Conservation (phyloP, 805 yeast species). For the Grigorovia jiainica region DNA sequence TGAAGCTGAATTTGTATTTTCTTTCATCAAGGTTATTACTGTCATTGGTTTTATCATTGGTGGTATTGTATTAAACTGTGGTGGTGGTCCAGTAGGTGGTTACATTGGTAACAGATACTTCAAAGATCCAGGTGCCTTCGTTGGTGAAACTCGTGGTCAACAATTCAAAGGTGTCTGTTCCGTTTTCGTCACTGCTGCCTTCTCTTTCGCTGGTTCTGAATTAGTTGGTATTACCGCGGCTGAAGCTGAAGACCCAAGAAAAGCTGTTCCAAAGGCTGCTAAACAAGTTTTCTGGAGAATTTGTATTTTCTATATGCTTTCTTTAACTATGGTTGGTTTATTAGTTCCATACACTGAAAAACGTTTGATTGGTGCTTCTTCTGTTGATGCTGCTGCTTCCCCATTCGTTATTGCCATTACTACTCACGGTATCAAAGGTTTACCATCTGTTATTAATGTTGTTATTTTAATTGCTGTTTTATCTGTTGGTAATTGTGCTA, state of each 20-base stretch:
- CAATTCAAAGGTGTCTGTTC: constrained; percentile 57
- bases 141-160: constrained; percentile 30
- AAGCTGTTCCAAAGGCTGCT: constrained; percentile 41
- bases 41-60: constrained; percentile 40
- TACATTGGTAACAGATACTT: constrained; percentile 43
- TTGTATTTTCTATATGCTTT: constrained; percentile 37
- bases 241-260: constrained; percentile 40
- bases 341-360: constrained; percentile 38
- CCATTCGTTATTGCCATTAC: constrained; percentile 69
- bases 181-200: constrained; percentile 71
- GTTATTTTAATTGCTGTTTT: constrained; percentile 59
- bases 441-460: constrained; percentile 59
- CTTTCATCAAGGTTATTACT: constrained; percentile 39
- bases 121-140: constrained; percentile 47
- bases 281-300: constrained; percentile 52
- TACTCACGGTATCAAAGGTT: constrained; percentile 52
- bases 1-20: constrained; percentile 42
- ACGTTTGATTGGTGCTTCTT: constrained; percentile 35
- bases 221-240: constrained; percentile 43
- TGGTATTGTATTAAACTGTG: constrained; percentile 40
- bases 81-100: constrained; percentile 43
- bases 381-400: constrained; percentile 59
- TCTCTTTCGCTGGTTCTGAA: constrained; percentile 47
- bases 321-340: constrained; percentile 37
- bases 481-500: constrained; percentile 70